Evolutionary conservation across 306 rosid species (phyloP).

Genomic region (Dalbergia cochinchinensis): DNA sequence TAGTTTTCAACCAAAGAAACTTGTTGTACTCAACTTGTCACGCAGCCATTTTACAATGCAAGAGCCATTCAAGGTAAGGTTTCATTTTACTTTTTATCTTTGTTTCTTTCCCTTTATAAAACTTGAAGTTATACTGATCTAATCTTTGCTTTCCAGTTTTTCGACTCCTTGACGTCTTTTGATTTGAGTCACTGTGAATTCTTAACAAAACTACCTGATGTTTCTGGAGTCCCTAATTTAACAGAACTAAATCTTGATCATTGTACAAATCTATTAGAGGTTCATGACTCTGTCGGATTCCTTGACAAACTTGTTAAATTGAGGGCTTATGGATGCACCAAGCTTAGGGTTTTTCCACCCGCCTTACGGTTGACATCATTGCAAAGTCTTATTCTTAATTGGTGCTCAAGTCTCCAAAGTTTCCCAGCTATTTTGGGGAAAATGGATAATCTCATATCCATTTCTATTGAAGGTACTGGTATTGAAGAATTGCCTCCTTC

Average conservation of each 20-base stretch:
- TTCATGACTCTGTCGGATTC: slow-evolving; percentile 39
- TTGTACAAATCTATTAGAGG: slow-evolving; percentile 34
- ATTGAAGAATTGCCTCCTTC: slow-evolving; percentile 55
- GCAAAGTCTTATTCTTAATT: slow-evolving; percentile 46
- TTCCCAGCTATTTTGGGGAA: slow-evolving; percentile 52
- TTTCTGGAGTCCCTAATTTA: slow-evolving; percentile 50
- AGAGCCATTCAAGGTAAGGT: slow-evolving; percentile 47
- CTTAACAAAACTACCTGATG: slow-evolving; percentile 48
- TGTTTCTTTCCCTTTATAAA: slow-evolving; percentile 5
- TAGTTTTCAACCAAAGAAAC: slow-evolving; percentile 48
- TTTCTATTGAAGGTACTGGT: slow-evolving; percentile 50
- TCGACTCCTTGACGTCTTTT: slow-evolving; percentile 45
- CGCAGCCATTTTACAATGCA: slow-evolving; percentile 33
- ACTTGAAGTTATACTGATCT: not conserved
- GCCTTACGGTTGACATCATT: slow-evolving; percentile 46
- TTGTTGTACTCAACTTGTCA: slow-evolving; percentile 44
- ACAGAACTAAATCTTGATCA: slow-evolving; percentile 40
- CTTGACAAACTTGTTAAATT: slow-evolving; percentile 37
- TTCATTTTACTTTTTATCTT: not conserved
- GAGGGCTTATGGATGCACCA: slow-evolving; percentile 45
- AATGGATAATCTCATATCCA: slow-evolving; percentile 52
- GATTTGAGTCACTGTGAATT: slow-evolving; percentile 45
- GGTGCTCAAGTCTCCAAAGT: slow-evolving; percentile 51
- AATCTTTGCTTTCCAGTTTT: slow-evolving; percentile 38
- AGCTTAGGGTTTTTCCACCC: slow-evolving; percentile 40